A percentile compares a stretch with the other conserved stretches of the same genome.
phyloP scores from a whole-genome alignment of 805 yeast species.

The Myxozyma neotropica region DNA sequence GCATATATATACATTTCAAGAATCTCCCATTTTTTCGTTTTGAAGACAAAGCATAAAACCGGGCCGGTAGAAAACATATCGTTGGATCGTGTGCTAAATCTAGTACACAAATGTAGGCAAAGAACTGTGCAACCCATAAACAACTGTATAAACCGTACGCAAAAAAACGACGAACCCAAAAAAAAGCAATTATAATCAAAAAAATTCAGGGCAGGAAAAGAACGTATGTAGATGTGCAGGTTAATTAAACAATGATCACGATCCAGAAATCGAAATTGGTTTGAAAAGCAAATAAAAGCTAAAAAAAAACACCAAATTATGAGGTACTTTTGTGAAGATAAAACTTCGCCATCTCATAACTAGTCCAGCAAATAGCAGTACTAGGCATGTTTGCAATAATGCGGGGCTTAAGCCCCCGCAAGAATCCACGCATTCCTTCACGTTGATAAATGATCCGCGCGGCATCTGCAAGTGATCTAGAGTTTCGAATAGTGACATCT shows the following conservation, averaged over 20 bases:
- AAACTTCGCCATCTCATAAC: constrained; percentile 91
- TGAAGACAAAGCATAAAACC: too few species aligned
- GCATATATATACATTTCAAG: background rate
- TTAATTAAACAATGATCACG: background rate
- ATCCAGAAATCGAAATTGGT: background rate
- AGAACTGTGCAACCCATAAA: background rate
- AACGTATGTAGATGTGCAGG: too few species aligned
- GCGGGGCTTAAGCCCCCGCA: constrained; percentile 87
- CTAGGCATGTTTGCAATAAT: constrained; percentile 91
- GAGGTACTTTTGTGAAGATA: constrained; percentile 23
- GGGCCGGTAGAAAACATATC: too few species aligned
- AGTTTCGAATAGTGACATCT: constrained; percentile 49
- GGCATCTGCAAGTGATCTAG: constrained; percentile 71
- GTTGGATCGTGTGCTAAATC: too few species aligned
- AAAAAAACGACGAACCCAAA: background rate
- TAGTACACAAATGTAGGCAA: background rate
- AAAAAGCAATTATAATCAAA: background rate
- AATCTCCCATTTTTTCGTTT: too few species aligned
- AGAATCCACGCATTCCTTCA: constrained; percentile 60
- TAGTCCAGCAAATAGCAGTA: constrained; percentile 97
- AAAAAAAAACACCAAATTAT: constrained; percentile 44
- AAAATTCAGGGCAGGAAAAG: background rate
- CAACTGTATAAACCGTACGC: constrained; percentile 1
- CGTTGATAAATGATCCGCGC: constrained; percentile 60
- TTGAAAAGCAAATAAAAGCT: background rate